Conservation (phyloP, 768 basidiomycete genomes). For the Agrocybe pediades region DNA sequence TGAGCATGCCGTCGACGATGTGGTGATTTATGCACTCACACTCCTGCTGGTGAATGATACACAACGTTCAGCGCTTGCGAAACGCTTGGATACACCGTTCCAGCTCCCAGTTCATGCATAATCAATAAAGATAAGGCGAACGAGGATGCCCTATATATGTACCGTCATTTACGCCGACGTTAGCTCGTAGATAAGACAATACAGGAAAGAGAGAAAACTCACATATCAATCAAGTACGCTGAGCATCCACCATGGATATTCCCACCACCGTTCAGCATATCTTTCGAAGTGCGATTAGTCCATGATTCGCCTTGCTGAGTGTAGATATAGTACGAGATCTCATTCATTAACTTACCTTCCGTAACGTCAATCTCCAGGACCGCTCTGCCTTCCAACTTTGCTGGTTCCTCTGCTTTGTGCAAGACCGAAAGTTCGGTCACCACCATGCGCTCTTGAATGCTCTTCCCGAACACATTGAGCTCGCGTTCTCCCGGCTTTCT, state of each 20-base stretch:
- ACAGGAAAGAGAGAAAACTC: conserved; percentile 15
- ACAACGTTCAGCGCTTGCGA: conserved; percentile 55
- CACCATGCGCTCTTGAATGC: conserved; percentile 22
- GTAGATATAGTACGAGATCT: too few species aligned
- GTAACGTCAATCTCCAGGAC: conserved; percentile 42
- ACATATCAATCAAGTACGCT: conserved; percentile 55
- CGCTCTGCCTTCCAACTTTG: conserved; percentile 41
- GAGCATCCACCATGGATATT: conserved; percentile 56
- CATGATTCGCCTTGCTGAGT: neutral
- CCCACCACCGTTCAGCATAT: conserved; percentile 51
- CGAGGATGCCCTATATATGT: conserved; percentile 45
- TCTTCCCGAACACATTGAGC: conserved; percentile 22
- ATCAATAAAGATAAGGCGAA: conserved; percentile 42
- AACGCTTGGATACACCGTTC: conserved; percentile 32
- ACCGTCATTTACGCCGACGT: neutral
- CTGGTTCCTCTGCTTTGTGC: conserved; percentile 42
- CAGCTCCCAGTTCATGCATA: conserved; percentile 20
- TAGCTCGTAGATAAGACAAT: neutral
- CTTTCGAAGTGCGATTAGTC: conserved; percentile 23
- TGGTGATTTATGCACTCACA: conserved; percentile 42
- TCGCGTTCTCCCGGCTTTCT: conserved; percentile 7
- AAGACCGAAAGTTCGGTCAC: conserved; percentile 41
- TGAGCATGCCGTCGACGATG: too few species aligned
- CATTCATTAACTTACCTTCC: conserved; percentile 34
- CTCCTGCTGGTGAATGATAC: conserved; percentile 56